These are phyloP conservation scores for Sordariomycetes sp. DNA, from an alignment of 2,329 filamentous ascomycete genomes.

Conservation along the genomic window DNA sequence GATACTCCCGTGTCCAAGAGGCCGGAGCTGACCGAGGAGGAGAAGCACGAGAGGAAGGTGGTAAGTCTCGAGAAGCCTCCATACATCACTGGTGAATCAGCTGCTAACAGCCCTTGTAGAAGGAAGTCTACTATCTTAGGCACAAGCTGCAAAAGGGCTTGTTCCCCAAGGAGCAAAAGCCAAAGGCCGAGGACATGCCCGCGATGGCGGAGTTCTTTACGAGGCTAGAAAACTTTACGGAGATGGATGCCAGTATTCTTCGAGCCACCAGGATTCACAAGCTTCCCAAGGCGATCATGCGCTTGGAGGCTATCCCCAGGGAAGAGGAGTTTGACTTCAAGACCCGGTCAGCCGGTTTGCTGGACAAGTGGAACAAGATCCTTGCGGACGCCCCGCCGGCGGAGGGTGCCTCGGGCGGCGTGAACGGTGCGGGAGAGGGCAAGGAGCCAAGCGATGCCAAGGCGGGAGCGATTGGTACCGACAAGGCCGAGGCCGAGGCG, in stretches of 20 bases:
- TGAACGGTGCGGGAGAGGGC: conserved; percentile 29
- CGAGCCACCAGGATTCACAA: conserved; percentile 95
- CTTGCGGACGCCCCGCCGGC: conserved; percentile 43
- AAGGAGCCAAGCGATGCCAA: conserved; percentile 22
- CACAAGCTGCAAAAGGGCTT: conserved; percentile 94
- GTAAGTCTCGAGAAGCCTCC: conserved; percentile 20
- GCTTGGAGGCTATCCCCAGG: conserved; percentile 70
- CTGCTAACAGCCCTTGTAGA: conserved; percentile 31
- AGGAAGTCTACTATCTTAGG: conserved; percentile 79
- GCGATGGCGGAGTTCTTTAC: conserved; percentile 63
- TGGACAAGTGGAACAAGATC: conserved; percentile 83
- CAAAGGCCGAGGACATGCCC: conserved; percentile 77
- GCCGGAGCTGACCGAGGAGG: conserved; percentile 42
- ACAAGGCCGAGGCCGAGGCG: conserved; percentile 20
- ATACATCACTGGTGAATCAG: background rate
- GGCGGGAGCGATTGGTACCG: conserved; percentile 23
- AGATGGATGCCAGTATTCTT: conserved; percentile 83
- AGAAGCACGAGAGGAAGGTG: conserved; percentile 45
- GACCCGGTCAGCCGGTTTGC: conserved; percentile 60
- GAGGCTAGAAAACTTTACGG: conserved; percentile 66
- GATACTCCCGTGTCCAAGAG: conserved; percentile 40
- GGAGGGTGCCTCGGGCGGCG: conserved; percentile 25
- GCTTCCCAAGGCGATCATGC: conserved; percentile 87
- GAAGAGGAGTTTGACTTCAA: conserved; percentile 89
- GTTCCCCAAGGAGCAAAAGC: conserved; percentile 67